phyloP scores from a whole-genome alignment of 2,329 filamentous ascomycete species.

The Penicillium italicum region DNA sequence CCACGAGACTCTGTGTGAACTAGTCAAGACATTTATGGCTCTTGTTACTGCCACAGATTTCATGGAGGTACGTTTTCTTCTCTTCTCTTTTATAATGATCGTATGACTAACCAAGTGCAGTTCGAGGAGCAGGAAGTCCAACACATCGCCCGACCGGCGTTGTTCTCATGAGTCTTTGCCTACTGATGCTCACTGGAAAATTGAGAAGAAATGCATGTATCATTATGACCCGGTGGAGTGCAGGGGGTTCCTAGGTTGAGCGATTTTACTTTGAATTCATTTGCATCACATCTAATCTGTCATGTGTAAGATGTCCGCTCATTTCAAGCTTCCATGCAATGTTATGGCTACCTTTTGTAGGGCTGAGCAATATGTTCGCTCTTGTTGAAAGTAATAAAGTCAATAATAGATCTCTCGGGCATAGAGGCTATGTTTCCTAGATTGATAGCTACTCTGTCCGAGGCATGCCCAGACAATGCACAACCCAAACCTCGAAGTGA shows the following conservation, averaged over 20 bases:
- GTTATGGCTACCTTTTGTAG: neutral
- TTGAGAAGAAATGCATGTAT: conserved; percentile 16
- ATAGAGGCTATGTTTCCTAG: neutral
- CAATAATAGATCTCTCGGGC: neutral
- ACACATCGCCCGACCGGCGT: conserved; percentile 26
- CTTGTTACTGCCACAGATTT: conserved; percentile 80
- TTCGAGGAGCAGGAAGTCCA: conserved; percentile 42
- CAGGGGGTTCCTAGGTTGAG: conserved; percentile 13
- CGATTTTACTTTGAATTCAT: conserved; percentile 18
- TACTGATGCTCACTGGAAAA: neutral
- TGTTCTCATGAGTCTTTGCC: conserved; percentile 32
- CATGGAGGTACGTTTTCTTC: conserved; percentile 65
- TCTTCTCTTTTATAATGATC: neutral
- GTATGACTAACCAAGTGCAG: conserved; percentile 28
- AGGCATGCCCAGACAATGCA: neutral
- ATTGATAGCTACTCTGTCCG: neutral
- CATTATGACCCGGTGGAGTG: conserved; percentile 19
- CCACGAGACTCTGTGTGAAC: conserved; percentile 64
- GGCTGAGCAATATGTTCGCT: neutral
- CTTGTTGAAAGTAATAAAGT: neutral
- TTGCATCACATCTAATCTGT: conserved; percentile 2
- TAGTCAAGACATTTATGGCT: conserved; percentile 81
- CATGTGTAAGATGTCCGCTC: neutral
- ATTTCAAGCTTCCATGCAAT: neutral
- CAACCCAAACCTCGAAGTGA: neutral